Evolutionary conservation across 2,329 filamentous ascomycete species (phyloP).

Genomic region (Alternaria sp.): DNA sequence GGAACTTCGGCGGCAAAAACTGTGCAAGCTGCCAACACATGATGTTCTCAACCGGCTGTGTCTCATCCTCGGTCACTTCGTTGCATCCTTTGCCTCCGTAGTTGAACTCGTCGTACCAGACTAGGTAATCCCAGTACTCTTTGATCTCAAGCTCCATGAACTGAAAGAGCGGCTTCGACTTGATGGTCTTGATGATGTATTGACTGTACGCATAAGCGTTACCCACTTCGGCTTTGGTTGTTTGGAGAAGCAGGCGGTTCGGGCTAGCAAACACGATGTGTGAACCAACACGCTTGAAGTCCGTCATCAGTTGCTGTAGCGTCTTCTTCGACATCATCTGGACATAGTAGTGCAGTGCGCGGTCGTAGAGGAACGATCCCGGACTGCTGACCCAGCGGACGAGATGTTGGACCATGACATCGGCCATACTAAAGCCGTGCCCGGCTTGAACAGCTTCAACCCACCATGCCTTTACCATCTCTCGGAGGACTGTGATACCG

Average conservation of each 20-base stretch:
- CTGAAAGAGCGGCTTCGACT: slow-evolving; percentile 92
- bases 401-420: slow-evolving; percentile 95
- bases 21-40: slow-evolving; percentile 99
- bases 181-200: slow-evolving; percentile 97
- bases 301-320: slow-evolving; percentile 94
- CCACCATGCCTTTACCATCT: slow-evolving; percentile 99
- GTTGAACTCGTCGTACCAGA: slow-evolving; percentile 99
- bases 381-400: slow-evolving; percentile 97
- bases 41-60: slow-evolving; percentile 83
- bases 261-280: slow-evolving; percentile 95
- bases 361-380: slow-evolving; percentile 93
- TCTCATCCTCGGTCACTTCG: slow-evolving; percentile 76
- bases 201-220: slow-evolving; percentile 97
- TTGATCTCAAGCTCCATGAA: slow-evolving; percentile 97
- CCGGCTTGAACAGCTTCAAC: slow-evolving; percentile 87
- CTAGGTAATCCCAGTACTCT: slow-evolving; percentile 98
- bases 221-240: slow-evolving; percentile 93
- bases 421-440: slow-evolving; percentile 74
- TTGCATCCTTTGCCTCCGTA: slow-evolving; percentile 93
- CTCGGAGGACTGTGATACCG: slow-evolving; percentile 85
- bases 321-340: slow-evolving; percentile 99
- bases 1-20: slow-evolving; percentile 80
- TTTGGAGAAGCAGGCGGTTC: slow-evolving; percentile 89
- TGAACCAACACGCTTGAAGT: slow-evolving; percentile 93
- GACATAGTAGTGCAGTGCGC: slow-evolving; percentile 93